Conservation (phyloP, 352 stramenopile species). For the Aphanomyces euteiches region DNA sequence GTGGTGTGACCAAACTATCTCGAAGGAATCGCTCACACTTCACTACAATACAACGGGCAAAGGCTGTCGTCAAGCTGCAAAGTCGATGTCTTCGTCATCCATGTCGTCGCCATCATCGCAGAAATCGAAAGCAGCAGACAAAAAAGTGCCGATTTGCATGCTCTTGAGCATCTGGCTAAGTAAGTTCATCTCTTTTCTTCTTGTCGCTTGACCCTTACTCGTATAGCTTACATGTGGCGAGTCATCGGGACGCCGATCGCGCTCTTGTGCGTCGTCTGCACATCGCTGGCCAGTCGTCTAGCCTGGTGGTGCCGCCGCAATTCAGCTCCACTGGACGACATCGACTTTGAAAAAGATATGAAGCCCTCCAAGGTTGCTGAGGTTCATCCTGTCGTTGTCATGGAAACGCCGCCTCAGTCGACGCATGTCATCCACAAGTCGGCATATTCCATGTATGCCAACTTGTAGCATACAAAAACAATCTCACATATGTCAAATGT, state of each 20-base stretch:
- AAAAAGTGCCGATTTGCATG: not conserved
- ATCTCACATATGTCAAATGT: slow-evolving; percentile 1
- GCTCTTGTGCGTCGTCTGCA: not conserved
- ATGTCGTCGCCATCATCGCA: not conserved
- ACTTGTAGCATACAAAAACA: slow-evolving; percentile 1
- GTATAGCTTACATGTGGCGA: slow-evolving; percentile 9
- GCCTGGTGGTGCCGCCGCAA: not conserved
- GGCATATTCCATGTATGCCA: slow-evolving; percentile 4
- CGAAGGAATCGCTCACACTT: slow-evolving; percentile 1
- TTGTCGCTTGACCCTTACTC: not conserved
- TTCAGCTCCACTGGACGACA: not conserved
- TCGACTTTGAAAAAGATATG: not conserved
- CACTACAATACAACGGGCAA: slow-evolving; percentile 10
- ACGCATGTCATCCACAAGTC: slow-evolving; percentile 5
- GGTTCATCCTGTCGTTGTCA: not conserved
- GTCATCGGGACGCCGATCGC: not conserved
- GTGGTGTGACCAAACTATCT: slow-evolving; percentile 7
- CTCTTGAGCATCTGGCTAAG: slow-evolving; percentile 3
- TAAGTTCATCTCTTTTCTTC: not conserved
- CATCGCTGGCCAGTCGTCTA: not conserved
- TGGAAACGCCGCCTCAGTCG: not conserved
- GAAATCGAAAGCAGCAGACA: not conserved
- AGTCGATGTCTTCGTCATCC: not conserved
- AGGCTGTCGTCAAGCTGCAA: not conserved
- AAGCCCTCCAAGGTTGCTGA: slow-evolving; percentile 5